Percentiles rank a stretch among this genome's conserved stretches.
phyloP scores from a whole-genome alignment of 306 rosid species.

The Datisca glomerata region DNA sequence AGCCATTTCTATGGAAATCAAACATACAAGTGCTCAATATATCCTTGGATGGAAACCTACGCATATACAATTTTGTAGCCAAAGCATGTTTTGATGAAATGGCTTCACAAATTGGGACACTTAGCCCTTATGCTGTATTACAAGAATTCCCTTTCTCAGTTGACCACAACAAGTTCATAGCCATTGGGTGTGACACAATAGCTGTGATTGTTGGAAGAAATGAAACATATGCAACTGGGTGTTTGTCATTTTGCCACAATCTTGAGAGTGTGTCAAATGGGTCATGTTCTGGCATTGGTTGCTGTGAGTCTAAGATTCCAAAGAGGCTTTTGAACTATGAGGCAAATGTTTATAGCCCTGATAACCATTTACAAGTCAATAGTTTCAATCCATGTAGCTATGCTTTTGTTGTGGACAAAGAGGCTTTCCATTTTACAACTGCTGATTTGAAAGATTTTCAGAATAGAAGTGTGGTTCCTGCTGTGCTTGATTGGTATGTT shows the following conservation, averaged over 20 bases:
- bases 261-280: neutral
- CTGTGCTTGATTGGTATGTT: conserved; percentile 25
- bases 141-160: neutral
- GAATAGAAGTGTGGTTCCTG: neutral
- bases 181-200: conserved; percentile 18
- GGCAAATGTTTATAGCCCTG: rapidly evolving
- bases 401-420: conserved; percentile 10
- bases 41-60: conserved; percentile 4
- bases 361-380: neutral
- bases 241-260: conserved; percentile 9
- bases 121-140: rapidly evolving
- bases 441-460: neutral
- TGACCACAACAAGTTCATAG: conserved; percentile 7
- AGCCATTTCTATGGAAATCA: neutral
- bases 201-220: rapidly evolving
- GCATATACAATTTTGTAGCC: neutral
- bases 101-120: neutral
- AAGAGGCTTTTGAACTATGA: neutral
- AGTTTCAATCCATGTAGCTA: conserved; percentile 14
- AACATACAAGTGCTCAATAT: conserved; percentile 1
- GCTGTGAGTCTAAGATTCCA: conserved; percentile 20
- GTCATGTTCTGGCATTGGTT: conserved; percentile 25
- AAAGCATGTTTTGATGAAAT: neutral
- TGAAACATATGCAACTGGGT: conserved; percentile 12
- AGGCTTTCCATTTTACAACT: conserved; percentile 1